Evolutionary conservation across 2,329 filamentous ascomycete species (phyloP), one percentile per base, ranked within the genome.

Genomic region (Xylaria sp.): DNA sequence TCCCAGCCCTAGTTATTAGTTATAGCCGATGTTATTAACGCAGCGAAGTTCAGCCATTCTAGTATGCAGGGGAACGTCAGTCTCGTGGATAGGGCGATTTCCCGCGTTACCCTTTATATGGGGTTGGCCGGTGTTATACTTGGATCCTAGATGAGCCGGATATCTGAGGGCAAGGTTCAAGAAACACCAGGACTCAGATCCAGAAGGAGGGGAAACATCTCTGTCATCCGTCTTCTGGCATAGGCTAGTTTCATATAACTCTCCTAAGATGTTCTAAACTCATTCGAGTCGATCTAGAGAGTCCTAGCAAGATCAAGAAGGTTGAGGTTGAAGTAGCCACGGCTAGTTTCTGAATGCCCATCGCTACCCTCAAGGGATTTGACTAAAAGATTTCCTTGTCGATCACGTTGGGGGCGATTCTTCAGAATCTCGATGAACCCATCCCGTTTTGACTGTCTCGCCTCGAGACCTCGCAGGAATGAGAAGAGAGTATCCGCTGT

Each of bases 171-270:
- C 7, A 10, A 69, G 65, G n/a, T 71, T 66, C 15, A 67, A 23
- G 4, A 71, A 69, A 1, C 70, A 70, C 0, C 68, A 9, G 0
- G 63, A 60, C 41, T 72, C 70, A 12, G 32, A 41, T 55, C 65
- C 68, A 0, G 32, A 41, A 0, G 65, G 34, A 0, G 65, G 1
- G 48, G 18, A 10, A 18, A 57, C 3, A 23, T n/a, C n/a, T 1
- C 25, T 10, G 0, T 46, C 61, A 2, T 18, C 23, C 0, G n/a
- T 12, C 3, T 50, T 2, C 1, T 9, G 13, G 1, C 63, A n/a
- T 0, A 66, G 13, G 3, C 58, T 63, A 2, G 9, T 15, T 12
- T 20, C 2, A 34, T 63, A 69, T 1, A 65, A n/a, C 15, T 65
- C 51, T 0, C 34, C 63, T 2, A 69, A 2, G 44, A 48, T 8